A percentile compares a stretch with the other conserved stretches of the same genome.
Conservation (phyloP, 352 stramenopile genomes). For the Globisporangium canariense region DNA sequence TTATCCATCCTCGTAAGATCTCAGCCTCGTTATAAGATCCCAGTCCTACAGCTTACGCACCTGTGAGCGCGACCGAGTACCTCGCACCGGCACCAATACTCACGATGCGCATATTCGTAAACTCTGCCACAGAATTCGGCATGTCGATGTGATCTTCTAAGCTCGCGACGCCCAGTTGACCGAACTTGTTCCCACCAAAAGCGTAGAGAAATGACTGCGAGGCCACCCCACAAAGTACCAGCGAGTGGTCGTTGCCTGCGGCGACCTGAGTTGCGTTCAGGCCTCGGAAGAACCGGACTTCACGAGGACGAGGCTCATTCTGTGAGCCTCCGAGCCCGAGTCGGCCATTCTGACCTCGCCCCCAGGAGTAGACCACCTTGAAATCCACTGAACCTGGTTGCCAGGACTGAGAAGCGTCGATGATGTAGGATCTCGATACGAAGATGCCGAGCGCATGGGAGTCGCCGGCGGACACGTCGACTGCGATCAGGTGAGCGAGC, state of each 20-base stretch:
- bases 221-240: slow-evolving; percentile 49
- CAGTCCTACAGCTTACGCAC: slow-evolving; percentile 1
- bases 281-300: slow-evolving; percentile 62
- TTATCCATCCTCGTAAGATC: not conserved
- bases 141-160: slow-evolving; percentile 39
- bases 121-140: slow-evolving; percentile 56
- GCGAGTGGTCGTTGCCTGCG: slow-evolving; percentile 59
- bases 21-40: too few species aligned
- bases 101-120: slow-evolving; percentile 30
- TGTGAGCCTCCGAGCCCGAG: slow-evolving; percentile 50
- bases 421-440: slow-evolving; percentile 3
- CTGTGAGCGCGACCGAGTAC: slow-evolving; percentile 52
- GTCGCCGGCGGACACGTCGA: slow-evolving; percentile 48
- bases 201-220: slow-evolving; percentile 54
- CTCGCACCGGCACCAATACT: slow-evolving; percentile 51
- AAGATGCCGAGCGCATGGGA: slow-evolving; percentile 55
- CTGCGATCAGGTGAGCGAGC: slow-evolving; percentile 23
- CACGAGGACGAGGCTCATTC: slow-evolving; percentile 25
- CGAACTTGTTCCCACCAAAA: slow-evolving; percentile 64
- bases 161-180: slow-evolving; percentile 56
- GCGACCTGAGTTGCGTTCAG: slow-evolving; percentile 41
- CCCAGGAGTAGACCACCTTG: slow-evolving; percentile 51
- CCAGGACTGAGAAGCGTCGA: slow-evolving; percentile 1
- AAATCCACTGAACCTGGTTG: slow-evolving; percentile 20
- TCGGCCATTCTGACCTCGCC: slow-evolving; percentile 33